Conservation (phyloP, 2,329 filamentous ascomycete species). For the Periglandula ipomoeae region DNA sequence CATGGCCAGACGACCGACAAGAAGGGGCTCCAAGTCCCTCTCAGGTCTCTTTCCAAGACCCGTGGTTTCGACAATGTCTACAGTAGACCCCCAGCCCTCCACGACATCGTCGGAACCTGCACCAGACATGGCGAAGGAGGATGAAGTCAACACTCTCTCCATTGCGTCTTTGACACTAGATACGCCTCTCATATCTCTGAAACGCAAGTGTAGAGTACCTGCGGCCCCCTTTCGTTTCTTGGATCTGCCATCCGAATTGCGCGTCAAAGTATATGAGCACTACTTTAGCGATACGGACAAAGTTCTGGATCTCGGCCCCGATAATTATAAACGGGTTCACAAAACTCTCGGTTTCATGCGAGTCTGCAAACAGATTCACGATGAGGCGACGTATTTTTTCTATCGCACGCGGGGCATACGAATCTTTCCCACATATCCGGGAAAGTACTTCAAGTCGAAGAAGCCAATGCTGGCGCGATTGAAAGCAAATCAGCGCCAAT, state of each 20-base stretch:
- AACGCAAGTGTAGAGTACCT: conserved; percentile 22
- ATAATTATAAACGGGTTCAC: conserved; percentile 54
- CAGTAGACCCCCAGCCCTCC: conserved; percentile 24
- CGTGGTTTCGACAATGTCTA: conserved; percentile 17
- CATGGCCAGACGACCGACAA: conserved; percentile 17
- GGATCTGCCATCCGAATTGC: conserved; percentile 58
- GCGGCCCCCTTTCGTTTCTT: conserved; percentile 53
- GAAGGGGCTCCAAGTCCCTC: conserved; percentile 5
- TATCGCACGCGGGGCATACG: conserved; percentile 55
- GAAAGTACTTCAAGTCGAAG: conserved; percentile 63
- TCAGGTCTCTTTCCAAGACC: conserved; percentile 22
- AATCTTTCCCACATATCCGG: conserved; percentile 56
- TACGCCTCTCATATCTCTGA: conserved; percentile 23
- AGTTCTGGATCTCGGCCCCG: conserved; percentile 57
- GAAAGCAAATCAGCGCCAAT: conserved; percentile 47
- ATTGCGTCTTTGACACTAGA: conserved; percentile 36
- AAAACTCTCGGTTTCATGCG: conserved; percentile 51
- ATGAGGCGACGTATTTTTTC: conserved; percentile 56
- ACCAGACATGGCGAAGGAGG: conserved; percentile 30
- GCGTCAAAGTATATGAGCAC: conserved; percentile 58
- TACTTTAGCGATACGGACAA: conserved; percentile 45
- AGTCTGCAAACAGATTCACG: conserved; percentile 50
- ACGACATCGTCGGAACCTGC: conserved; percentile 20
- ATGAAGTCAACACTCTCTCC: conserved; percentile 29
- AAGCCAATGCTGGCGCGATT: conserved; percentile 61